A percentile compares a stretch with the other conserved stretches of the same genome.
Evolutionary conservation across 78 protist species (phyloP).

Genomic region (Polysphondylium violaceum): DNA sequence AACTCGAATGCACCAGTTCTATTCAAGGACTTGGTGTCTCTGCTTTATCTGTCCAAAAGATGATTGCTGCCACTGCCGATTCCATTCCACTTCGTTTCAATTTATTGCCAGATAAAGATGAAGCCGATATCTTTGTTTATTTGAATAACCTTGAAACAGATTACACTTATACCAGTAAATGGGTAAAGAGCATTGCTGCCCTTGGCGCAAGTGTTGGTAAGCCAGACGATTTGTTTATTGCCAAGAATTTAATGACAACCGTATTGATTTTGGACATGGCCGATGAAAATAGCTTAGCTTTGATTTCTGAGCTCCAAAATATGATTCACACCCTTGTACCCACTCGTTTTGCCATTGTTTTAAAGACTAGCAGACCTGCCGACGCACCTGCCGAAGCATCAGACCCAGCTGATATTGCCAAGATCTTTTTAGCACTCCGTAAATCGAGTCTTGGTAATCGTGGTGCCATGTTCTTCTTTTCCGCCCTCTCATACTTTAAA

Average conservation of each 20-base stretch:
- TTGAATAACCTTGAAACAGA: conserved; percentile 38
- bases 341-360: conserved; percentile 10
- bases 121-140: background rate
- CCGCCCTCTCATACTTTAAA: conserved; percentile 36
- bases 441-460: conserved; percentile 24
- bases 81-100: conserved; percentile 21
- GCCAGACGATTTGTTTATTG: conserved; percentile 10
- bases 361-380: background rate
- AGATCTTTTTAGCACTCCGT: background rate
- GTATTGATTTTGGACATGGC: conserved; percentile 16
- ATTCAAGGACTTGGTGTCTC: conserved; percentile 9
- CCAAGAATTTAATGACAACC: conserved; percentile 34
- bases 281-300: conserved; percentile 1
- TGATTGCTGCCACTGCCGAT: background rate
- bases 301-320: background rate
- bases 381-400: background rate
- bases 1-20: background rate
- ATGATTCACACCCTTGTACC: conserved; percentile 16
- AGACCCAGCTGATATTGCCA: background rate
- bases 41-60: background rate
- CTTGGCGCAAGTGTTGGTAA: background rate
- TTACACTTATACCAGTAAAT: background rate
- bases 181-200: conserved; percentile 21
- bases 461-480: conserved; percentile 40
- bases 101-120: conserved; percentile 17